Conservation (phyloP, 257 asterid species). For the Nicotiana tabacum region DNA sequence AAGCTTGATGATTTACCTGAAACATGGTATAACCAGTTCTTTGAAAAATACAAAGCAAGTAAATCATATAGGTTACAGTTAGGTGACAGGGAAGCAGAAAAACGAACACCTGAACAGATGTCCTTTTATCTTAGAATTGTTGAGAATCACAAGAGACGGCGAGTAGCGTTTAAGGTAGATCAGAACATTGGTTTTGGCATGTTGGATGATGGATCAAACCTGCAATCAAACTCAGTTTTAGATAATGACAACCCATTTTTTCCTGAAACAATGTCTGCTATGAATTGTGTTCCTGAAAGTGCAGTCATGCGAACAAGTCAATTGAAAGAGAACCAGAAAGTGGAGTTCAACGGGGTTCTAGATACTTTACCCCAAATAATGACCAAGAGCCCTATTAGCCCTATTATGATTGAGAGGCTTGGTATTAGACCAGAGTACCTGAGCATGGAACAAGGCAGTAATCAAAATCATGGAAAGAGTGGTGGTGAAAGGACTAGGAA, state of each 20-base stretch:
- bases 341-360: constrained; percentile 79
- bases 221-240: constrained; percentile 32
- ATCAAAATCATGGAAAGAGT: constrained; percentile 56
- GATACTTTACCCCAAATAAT: constrained; percentile 74
- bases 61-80: constrained; percentile 61
- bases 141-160: constrained; percentile 80
- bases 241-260: constrained; percentile 56
- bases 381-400: constrained; percentile 59
- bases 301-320: constrained; percentile 45
- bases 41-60: constrained; percentile 62
- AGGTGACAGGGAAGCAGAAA: constrained; percentile 73
- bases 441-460: constrained; percentile 67
- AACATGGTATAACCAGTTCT: constrained; percentile 82
- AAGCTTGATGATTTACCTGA: constrained; percentile 78
- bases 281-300: constrained; percentile 87
- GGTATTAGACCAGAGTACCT: constrained; percentile 88
- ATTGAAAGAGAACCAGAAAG: constrained; percentile 38
- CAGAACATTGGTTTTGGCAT: constrained; percentile 24
- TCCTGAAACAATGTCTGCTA: constrained; percentile 81
- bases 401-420: constrained; percentile 97
- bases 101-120: constrained; percentile 92
- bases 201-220: constrained; percentile 37
- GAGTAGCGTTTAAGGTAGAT: constrained; percentile 53
- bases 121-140: constrained; percentile 67
- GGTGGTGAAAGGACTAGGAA: constrained; percentile 54